phyloP scores from a whole-genome alignment of 495 filamentous ascomycete genomes.

The Chaetomium cochliodes region DNA sequence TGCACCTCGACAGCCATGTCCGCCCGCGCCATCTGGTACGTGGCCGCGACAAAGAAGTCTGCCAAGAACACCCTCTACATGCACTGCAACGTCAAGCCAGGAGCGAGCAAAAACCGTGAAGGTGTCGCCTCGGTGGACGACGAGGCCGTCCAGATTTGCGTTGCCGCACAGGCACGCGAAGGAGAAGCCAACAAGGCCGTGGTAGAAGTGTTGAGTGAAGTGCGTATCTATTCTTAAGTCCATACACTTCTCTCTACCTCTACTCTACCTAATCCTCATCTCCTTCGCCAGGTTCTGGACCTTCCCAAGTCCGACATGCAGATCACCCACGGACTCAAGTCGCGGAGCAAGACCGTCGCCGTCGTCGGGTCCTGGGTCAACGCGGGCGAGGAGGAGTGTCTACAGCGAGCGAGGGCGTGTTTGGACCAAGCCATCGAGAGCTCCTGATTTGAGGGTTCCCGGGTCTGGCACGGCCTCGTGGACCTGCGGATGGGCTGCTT shows the following conservation, averaged over 20 bases:
- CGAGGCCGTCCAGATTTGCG: slow-evolving; percentile 59
- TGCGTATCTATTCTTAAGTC: slow-evolving; percentile 29
- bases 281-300: slow-evolving; percentile 39
- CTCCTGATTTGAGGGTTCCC: slow-evolving; percentile 10
- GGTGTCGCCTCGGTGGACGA: slow-evolving; percentile 55
- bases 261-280: background rate
- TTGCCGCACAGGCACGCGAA: slow-evolving; percentile 60
- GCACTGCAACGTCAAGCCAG: slow-evolving; percentile 63
- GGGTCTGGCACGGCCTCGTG: background rate
- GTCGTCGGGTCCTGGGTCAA: slow-evolving; percentile 28
- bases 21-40: slow-evolving; percentile 32
- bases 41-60: slow-evolving; percentile 38
- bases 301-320: slow-evolving; percentile 63
- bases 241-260: background rate
- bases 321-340: slow-evolving; percentile 62
- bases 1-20: slow-evolving; percentile 16
- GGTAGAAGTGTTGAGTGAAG: slow-evolving; percentile 61
- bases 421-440: slow-evolving; percentile 24
- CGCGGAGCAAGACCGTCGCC: slow-evolving; percentile 56
- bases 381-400: slow-evolving; percentile 31
- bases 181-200: slow-evolving; percentile 69
- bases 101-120: slow-evolving; percentile 59
- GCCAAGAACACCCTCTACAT: slow-evolving; percentile 45
- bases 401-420: slow-evolving; percentile 27
- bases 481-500: background rate